Evolutionary conservation across 2,329 filamentous ascomycete genomes (phyloP).

Genomic region (Emydomyces testavorans): DNA sequence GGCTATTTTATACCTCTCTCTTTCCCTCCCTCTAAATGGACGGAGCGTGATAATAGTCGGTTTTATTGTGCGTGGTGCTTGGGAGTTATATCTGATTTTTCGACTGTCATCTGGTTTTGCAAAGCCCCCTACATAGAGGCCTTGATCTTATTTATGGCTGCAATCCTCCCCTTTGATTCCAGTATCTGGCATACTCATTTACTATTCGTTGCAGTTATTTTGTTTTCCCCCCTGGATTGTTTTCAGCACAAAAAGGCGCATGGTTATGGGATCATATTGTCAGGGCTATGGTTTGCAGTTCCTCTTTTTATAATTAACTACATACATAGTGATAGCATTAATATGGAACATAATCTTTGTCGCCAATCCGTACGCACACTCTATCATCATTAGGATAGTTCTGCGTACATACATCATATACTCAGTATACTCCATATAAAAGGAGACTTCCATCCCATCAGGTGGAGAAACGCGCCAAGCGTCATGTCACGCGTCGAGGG

Average conservation of each 20-base stretch:
- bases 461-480: background rate
- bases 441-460: too few relatives aligned
- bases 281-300: background rate
- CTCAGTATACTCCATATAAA: too few relatives aligned
- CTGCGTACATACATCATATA: too few relatives aligned
- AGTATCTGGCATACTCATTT: background rate
- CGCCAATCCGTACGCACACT: too few relatives aligned
- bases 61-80: constrained; percentile 5
- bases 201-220: background rate
- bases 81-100: background rate
- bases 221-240: background rate
- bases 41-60: background rate
- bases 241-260: constrained; percentile 2
- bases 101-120: background rate
- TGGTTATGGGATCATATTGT: constrained; percentile 1
- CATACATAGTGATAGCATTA: too few relatives aligned
- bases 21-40: background rate
- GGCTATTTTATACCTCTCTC: background rate
- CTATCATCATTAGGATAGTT: too few relatives aligned
- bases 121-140: background rate
- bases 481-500: background rate
- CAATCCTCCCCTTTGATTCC: background rate
- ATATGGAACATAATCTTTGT: background rate
- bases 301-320: background rate
- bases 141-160: background rate